Evolutionary conservation across 176 grass and related monocot genomes (phyloP).

Genomic region (Chrysopogon serrulatus): DNA sequence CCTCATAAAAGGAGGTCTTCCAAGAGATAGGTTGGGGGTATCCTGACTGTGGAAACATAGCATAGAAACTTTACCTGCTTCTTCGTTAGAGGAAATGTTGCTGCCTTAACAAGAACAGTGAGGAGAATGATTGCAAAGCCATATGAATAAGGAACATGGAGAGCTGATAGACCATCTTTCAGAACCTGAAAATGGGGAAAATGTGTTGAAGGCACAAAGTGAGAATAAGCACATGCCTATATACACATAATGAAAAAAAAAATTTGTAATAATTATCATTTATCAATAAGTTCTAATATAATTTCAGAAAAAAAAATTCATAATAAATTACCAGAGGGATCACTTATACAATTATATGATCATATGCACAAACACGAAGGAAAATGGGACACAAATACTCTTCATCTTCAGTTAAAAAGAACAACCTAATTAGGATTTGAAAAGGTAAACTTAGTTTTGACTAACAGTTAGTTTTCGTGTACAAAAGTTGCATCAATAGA

Average conservation of each 20-base stretch:
- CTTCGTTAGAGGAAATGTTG: constrained; percentile 94
- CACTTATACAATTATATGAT: neutral
- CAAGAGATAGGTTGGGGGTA: neutral
- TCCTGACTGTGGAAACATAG: constrained; percentile 11
- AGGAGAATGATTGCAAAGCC: constrained; percentile 98
- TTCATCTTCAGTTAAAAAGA: neutral
- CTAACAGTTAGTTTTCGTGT: neutral
- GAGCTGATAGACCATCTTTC: constrained; percentile 84
- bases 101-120: constrained; percentile 89
- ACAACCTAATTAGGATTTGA: neutral
- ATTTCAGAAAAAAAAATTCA: neutral
- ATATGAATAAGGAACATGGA: constrained; percentile 97
- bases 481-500: neutral
- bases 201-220: neutral
- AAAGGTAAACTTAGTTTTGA: neutral
- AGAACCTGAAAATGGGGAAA: constrained; percentile 58
- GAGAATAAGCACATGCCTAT: neutral
- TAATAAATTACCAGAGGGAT: neutral
- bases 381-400: neutral
- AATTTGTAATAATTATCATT: neutral
- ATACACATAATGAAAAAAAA: neutral
- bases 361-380: neutral
- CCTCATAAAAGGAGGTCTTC: neutral
- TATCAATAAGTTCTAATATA: neutral
- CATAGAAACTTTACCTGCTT: constrained; percentile 54